Conservation (phyloP, 768 basidiomycete genomes). For the Rhizopogon rudus region DNA sequence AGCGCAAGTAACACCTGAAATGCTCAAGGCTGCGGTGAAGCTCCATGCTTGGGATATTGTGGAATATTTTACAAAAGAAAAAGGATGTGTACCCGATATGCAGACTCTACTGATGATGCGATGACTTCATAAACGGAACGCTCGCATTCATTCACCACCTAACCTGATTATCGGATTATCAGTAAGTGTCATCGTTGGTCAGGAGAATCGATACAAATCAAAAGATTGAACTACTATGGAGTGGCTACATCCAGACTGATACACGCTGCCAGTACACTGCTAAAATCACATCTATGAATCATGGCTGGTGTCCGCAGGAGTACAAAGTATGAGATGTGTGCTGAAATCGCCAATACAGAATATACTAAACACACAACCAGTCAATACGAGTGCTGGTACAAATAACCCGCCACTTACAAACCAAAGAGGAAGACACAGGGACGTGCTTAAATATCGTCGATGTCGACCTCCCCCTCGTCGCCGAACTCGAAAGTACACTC, state of each 20-base stretch:
- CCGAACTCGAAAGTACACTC: conserved; percentile 90
- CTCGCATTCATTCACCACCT: not conserved
- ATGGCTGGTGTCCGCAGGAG: conserved; percentile 10
- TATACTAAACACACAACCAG: conserved; percentile 5
- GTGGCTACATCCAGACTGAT: conserved; percentile 8
- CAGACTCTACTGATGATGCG: conserved; percentile 47
- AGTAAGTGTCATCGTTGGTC: not conserved
- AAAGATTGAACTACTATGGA: conserved; percentile 1
- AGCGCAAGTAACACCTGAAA: conserved; percentile 43
- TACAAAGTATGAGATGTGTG: conserved; percentile 3
- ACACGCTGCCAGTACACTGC: conserved; percentile 12
- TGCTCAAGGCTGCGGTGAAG: conserved; percentile 66
- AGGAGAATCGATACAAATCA: conserved; percentile 1
- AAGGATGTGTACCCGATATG: conserved; percentile 70
- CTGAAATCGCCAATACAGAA: conserved; percentile 9
- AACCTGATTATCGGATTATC: not conserved
- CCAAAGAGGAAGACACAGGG: conserved; percentile 5
- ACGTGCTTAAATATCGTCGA: conserved; percentile 72
- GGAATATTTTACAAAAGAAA: conserved; percentile 64
- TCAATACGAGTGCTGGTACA: conserved; percentile 1
- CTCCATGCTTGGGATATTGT: conserved; percentile 64
- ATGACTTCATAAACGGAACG: conserved; percentile 9
- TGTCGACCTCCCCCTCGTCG: conserved; percentile 84
- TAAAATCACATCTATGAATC: conserved; percentile 20
- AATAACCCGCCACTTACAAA: conserved; percentile 11